Base-by-base conservation (phyloP, 805 yeast species). In the Myxozyma udenii region DNA sequence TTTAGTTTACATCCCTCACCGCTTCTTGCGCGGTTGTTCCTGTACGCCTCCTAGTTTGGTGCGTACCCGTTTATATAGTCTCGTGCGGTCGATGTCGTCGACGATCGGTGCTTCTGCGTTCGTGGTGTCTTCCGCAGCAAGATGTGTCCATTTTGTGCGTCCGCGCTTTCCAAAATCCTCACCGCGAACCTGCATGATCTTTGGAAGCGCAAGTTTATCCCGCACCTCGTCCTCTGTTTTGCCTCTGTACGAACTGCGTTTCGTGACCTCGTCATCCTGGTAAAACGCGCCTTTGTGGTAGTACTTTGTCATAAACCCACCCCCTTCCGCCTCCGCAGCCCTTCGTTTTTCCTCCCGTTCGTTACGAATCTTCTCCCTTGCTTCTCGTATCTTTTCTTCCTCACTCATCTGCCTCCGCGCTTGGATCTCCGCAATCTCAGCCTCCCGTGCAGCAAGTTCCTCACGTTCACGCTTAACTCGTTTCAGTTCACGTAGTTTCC, bases 401-500 rank as follows among this genome's bases (percentile, higher is more conserved):
- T 68, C 69, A 28, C 60, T 59, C 64, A 66, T 60, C 6, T 62
- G 51, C n/a, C 71, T 51, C 23, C 67, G 57, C 23, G 48, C 61
- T 41, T 67, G 63, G 12, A 61, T 43, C 28, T 71, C 74, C 44
- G 71, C 74, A 36, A 62, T 60, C 38, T 66, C 74, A 16, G 30
- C 35, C 55, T 74, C 76, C 1, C 53, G 57, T 6, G 52, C 67
- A 23, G 58, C 69, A 1, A 73, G 41, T 22, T 55, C 44, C 14
- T 63, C 62, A 11, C 68, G 54, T 43, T 77, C 80, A 11, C 81
- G 68, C 33, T 62, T 56, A 46, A 69, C 48, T 18, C 81, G 64
- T 12, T 49, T 54, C 38, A 55, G 60, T 48, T 77, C 78, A 1
- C 81, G 68, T 39, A 48, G 45, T 48, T 66, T 64, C 81, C 81